Evolutionary conservation across 2,329 filamentous ascomycete species (phyloP).

Genomic region (Intubia oerlemansii): DNA sequence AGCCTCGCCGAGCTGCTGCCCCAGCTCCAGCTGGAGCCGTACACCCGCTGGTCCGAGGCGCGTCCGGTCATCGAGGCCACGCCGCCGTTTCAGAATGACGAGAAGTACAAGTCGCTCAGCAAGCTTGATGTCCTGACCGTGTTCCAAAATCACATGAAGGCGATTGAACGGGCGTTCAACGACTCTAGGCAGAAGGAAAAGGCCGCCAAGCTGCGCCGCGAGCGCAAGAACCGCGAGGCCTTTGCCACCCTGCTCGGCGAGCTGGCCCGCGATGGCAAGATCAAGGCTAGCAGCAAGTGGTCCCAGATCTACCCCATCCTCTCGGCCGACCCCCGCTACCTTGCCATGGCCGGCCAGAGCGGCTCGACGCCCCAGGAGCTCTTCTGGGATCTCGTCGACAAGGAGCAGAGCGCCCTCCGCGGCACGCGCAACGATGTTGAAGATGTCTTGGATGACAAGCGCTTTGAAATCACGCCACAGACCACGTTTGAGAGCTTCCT

Average conservation of each 20-base stretch:
- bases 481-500: conserved; percentile 82
- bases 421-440: conserved; percentile 63
- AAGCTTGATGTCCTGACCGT: conserved; percentile 79
- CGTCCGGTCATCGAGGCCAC: conserved; percentile 63
- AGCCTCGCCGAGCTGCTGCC: conserved; percentile 61
- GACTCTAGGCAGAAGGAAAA: conserved; percentile 78
- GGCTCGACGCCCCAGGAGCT: conserved; percentile 77
- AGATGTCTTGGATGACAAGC: conserved; percentile 79
- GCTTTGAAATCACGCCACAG: conserved; percentile 70
- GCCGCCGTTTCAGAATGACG: conserved; percentile 42
- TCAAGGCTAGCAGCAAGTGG: conserved; percentile 86
- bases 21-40: conserved; percentile 67
- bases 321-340: conserved; percentile 64
- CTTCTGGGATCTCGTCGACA: conserved; percentile 90
- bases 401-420: conserved; percentile 75
- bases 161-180: conserved; percentile 77
- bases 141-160: conserved; percentile 90
- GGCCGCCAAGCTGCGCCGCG: conserved; percentile 54
- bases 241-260: conserved; percentile 59
- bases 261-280: conserved; percentile 52
- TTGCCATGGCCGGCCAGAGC: conserved; percentile 58
- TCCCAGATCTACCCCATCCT: conserved; percentile 55
- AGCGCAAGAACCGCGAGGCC: conserved; percentile 69
- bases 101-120: conserved; percentile 68
- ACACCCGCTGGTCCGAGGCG: conserved; percentile 85